Evolutionary conservation across 2,329 filamentous ascomycete genomes (phyloP).

Genomic region (Sporothrix globosa): DNA sequence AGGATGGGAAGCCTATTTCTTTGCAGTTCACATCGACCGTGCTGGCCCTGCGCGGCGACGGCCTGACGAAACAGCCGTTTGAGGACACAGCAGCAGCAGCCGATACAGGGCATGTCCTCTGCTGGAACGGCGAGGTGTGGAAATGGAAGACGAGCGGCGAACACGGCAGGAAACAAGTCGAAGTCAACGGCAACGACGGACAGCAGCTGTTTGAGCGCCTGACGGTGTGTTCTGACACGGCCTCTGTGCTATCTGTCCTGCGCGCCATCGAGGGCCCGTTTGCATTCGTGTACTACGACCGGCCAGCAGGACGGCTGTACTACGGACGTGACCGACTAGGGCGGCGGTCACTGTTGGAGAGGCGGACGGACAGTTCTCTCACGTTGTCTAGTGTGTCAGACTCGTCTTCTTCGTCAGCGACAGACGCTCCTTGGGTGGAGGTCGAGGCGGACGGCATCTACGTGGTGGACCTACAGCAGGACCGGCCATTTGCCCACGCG

Average conservation of each 20-base stretch:
- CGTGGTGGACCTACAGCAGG: slow-evolving; percentile 54
- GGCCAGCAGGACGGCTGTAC: slow-evolving; percentile 63
- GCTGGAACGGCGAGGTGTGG: slow-evolving; percentile 99
- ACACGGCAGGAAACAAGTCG: slow-evolving; percentile 42
- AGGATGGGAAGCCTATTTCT: slow-evolving; percentile 40
- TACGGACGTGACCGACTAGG: slow-evolving; percentile 88
- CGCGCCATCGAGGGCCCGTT: slow-evolving; percentile 77
- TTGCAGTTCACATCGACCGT: slow-evolving; percentile 80
- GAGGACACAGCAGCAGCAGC: slow-evolving; percentile 47
- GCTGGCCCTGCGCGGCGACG: slow-evolving; percentile 79
- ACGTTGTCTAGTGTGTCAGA: slow-evolving; percentile 73
- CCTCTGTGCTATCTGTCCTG: slow-evolving; percentile 51
- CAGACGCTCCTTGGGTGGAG: slow-evolving; percentile 65
- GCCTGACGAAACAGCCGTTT: slow-evolving; percentile 74
- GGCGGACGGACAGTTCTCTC: slow-evolving; percentile 47
- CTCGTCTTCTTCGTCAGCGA: slow-evolving; percentile 40
- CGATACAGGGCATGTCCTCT: slow-evolving; percentile 67
- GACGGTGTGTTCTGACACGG: slow-evolving; percentile 45
- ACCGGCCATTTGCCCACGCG: slow-evolving; percentile 1
- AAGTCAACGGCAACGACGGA: slow-evolving; percentile 70
- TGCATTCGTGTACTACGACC: slow-evolving; percentile 84
- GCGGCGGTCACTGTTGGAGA: slow-evolving; percentile 75
- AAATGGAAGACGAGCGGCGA: slow-evolving; percentile 59
- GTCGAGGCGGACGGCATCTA: slow-evolving; percentile 85
- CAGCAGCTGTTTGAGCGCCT: slow-evolving; percentile 67